These are phyloP conservation scores for Plasmodium fragile DNA, from an alignment of 169 alveolate genomes.

Conservation along the genomic window DNA sequence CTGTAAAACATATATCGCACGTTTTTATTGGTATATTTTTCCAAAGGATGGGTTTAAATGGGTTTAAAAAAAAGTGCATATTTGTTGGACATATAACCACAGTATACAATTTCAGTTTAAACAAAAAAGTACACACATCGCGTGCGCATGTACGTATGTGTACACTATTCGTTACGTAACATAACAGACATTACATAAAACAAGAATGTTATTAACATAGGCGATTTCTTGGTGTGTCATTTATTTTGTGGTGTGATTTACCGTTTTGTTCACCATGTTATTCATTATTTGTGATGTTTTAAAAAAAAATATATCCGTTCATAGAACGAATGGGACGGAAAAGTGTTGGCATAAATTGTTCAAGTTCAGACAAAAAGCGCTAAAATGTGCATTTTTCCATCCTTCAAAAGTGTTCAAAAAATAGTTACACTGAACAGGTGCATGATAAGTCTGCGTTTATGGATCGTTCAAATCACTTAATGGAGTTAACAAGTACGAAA, in stretches of 20 bases:
- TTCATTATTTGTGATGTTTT: neutral
- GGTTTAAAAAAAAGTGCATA: neutral
- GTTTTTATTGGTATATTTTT: slow-evolving; percentile 12
- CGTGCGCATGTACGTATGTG: neutral
- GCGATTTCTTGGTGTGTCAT: neutral
- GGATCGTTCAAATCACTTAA: neutral
- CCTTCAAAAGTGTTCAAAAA: neutral
- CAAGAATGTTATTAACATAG: neutral
- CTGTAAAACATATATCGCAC: neutral
- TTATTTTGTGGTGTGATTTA: neutral
- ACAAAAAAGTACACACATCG: neutral
- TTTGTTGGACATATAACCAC: neutral
- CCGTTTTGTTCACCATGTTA: neutral
- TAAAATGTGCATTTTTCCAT: neutral
- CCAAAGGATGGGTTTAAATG: neutral
- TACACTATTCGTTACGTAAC: neutral
- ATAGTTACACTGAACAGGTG: neutral
- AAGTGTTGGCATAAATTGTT: neutral
- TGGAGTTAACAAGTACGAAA: neutral
- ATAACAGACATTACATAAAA: neutral
- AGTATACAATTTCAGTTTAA: neutral
- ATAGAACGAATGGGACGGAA: neutral
- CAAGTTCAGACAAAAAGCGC: neutral
- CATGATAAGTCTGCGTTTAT: neutral
- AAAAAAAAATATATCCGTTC: neutral